phyloP scores from a whole-genome alignment of 495 filamentous ascomycete genomes.

The Aspergillus sclerotiicarbonarius region DNA sequence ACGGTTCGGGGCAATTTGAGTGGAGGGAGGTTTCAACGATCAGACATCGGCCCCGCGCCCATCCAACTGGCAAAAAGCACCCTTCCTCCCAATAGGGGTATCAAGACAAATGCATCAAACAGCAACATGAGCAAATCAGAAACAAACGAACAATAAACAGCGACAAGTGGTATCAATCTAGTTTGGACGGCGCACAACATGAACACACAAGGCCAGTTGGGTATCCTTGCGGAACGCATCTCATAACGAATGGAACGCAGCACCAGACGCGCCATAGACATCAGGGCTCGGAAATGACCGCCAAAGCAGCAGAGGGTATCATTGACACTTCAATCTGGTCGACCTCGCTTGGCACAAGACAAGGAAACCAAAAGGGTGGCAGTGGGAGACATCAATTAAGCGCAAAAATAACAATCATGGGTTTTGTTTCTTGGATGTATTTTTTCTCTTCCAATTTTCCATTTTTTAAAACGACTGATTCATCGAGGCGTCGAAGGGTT shows the following conservation, averaged over 20 bases:
- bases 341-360: conserved; percentile 7
- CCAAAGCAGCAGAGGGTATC: conserved; percentile 32
- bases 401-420: conserved; percentile 12
- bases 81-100: conserved; percentile 39
- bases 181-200: conserved; percentile 40
- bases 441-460: conserved; percentile 11
- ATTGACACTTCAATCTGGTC: conserved; percentile 19
- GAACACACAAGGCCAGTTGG: conserved; percentile 33
- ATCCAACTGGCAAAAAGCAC: conserved; percentile 23
- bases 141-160: conserved; percentile 31
- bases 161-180: conserved; percentile 54
- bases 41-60: conserved; percentile 16
- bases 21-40: conserved; percentile 15
- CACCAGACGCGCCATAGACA: conserved; percentile 21
- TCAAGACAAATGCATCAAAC: conserved; percentile 30
- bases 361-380: conserved; percentile 28
- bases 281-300: conserved; percentile 22
- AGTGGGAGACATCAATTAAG: conserved; percentile 33
- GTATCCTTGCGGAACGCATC: conserved; percentile 38
- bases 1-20: conserved; percentile 20
- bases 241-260: conserved; percentile 41
- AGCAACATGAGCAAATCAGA: conserved; percentile 26
- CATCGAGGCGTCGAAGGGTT: conserved; percentile 14
- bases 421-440: conserved; percentile 10
- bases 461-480: conserved; percentile 9